Evolutionary conservation across 2,329 filamentous ascomycete genomes (phyloP).

Genomic region (Endoconidiophora polonica): DNA sequence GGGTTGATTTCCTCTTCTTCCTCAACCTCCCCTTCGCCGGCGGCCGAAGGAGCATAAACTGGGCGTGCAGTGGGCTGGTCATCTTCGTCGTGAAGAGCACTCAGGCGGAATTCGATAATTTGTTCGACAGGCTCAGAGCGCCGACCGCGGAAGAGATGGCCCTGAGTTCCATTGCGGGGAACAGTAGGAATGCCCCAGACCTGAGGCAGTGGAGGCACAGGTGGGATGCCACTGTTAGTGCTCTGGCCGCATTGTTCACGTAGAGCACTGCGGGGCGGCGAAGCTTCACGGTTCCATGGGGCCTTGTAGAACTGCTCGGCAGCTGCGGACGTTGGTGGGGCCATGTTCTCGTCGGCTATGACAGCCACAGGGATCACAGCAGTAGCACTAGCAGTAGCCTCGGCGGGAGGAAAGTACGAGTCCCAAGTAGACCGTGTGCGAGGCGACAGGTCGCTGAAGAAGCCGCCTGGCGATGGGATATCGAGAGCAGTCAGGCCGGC

Average conservation of each 20-base stretch:
- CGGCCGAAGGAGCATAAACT: slow-evolving; percentile 16
- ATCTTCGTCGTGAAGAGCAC: slow-evolving; percentile 14
- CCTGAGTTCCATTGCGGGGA: neutral
- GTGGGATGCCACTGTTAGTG: neutral
- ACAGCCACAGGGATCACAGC: neutral
- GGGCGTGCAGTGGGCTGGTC: slow-evolving; percentile 15
- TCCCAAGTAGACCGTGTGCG: slow-evolving; percentile 72
- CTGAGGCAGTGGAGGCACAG: slow-evolving; percentile 8
- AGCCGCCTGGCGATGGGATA: slow-evolving; percentile 79
- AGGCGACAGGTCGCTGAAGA: slow-evolving; percentile 72
- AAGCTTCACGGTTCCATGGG: slow-evolving; percentile 45
- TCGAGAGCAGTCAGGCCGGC: slow-evolving; percentile 66
- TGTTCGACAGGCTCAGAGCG: slow-evolving; percentile 10
- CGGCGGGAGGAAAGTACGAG: slow-evolving; percentile 11
- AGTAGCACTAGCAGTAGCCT: slow-evolving; percentile 26
- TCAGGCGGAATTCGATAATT: slow-evolving; percentile 15
- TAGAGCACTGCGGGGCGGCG: slow-evolving; percentile 21
- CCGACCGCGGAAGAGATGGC: neutral
- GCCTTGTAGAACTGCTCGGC: slow-evolving; percentile 82
- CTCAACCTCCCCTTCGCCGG: slow-evolving; percentile 18
- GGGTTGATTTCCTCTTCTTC: slow-evolving; percentile 16
- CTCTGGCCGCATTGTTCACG: slow-evolving; percentile 13
- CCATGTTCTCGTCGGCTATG: slow-evolving; percentile 32
- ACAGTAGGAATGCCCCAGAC: slow-evolving; percentile 8
- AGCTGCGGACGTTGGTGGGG: slow-evolving; percentile 68